Base-by-base conservation (phyloP, 2,329 filamentous ascomycete genomes). In the Verruconis gallopava region DNA sequence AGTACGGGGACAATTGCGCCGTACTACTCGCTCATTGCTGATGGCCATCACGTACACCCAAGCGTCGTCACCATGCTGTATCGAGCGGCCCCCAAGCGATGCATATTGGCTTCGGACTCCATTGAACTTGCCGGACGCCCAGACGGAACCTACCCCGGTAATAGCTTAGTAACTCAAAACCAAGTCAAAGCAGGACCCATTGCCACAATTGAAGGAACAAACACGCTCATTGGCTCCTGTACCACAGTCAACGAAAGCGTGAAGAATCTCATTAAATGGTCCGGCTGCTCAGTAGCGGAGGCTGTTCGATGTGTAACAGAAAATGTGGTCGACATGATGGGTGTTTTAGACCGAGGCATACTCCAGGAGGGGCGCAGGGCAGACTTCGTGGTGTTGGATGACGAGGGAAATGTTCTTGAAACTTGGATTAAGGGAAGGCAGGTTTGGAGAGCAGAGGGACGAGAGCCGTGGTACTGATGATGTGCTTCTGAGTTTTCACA, bases 191-290 rank as follows among this genome's bases (percentile, higher is more conserved):
- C 48, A 2, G 69, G 68, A 0, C 65, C 64, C 19, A 55, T 60
- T 38, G 71, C 69, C 0, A 68, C 66, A 0, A 72, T 73, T 35
- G 63, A 66, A 12, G 66, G 66, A 2, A 73, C 68, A 0, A 63
- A 72, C 64, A 75, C 70, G 6, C 51, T 74, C 41, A 66, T 73
- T 19, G 71, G 71, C 0, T 69, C 68, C 1, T 72, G 69, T 48
- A 68, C 68, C 21, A 59, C 61, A 3, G 49, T 75, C 42, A 63
- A 70, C 43, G 60, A 71, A 44, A 68, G 68, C 44, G 63, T 74
- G 12, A 55, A 63, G 37, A 73, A 71, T 48, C 45, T 69, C 44
- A 61, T 66, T 52, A 45, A 50, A 39, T 71, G 66, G 64, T 62
- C 50, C 46, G 67, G 65, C 3, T 69, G 66, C 48, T 55, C 53